These are phyloP conservation scores for Chionographis japonica DNA, from an alignment of 106 monocot species.

Conservation along the genomic window DNA sequence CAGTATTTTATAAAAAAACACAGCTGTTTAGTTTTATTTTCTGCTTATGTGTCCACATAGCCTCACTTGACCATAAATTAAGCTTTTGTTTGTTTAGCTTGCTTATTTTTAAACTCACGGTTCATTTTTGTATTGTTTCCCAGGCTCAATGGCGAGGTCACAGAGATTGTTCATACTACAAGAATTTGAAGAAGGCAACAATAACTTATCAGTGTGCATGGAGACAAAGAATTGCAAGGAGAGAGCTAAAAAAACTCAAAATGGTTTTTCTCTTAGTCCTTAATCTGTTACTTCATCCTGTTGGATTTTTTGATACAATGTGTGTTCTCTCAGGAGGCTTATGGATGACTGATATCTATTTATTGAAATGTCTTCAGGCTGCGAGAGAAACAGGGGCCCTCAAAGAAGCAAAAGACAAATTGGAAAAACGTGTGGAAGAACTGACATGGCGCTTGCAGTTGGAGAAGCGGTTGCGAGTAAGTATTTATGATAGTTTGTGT, in stretches of 20 bases:
- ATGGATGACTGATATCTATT: conserved; percentile 2
- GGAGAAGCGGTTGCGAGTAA: conserved; percentile 81
- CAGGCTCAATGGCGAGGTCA: conserved; percentile 78
- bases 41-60: too few species aligned
- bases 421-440: conserved; percentile 90
- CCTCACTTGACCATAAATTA: too few species aligned
- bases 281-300: not conserved
- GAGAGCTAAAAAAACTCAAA: conserved; percentile 73
- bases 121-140: conserved; percentile 3
- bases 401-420: conserved; percentile 89
- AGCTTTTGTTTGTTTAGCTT: too few species aligned
- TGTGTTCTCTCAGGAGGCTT: not conserved
- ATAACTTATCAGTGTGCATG: conserved; percentile 85
- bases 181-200: conserved; percentile 49
- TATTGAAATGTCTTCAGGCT: conserved; percentile 41
- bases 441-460: conserved; percentile 71
- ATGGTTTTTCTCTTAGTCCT: conserved; percentile 49
- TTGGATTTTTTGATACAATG: not conserved
- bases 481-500: not conserved
- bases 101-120: conserved; percentile 2
- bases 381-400: conserved; percentile 93
- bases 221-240: conserved; percentile 84
- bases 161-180: conserved; percentile 57
- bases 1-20: too few species aligned
- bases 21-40: too few species aligned